Evolutionary conservation across 108 stramenopile species (phyloP), one percentile per base, ranked within the genome.

Genomic region (Mediolabrus comicus): DNA sequence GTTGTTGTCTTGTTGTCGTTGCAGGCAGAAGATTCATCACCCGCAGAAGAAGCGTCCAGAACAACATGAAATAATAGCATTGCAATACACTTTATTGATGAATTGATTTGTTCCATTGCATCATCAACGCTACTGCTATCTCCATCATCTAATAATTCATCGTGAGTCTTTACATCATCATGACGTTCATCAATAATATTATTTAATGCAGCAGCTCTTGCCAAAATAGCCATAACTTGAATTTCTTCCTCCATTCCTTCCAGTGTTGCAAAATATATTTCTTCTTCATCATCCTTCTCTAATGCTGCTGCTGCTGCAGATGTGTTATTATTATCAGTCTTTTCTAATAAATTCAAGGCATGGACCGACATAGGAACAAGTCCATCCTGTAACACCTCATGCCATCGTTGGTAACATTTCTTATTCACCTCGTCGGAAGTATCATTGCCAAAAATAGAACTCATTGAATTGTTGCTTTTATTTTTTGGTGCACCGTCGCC

Each of bases 1-100:
- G n/a, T n/a, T n/a, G n/a, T n/a, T n/a, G n/a, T n/a, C n/a, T 30
- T 3, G 19, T 16, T 33, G 3, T 57, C 30, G 1, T n/a, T 14
- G 36, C 19, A 66, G 28, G 53, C 60, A 28, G 53, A 11, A 66
- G 32, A 59, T 29, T n/a, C n/a, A n/a, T n/a, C n/a, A n/a, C 41
- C 27, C 25, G 65, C 66, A 24, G 74, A 53, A 24, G 71, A 79
- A 39, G 78, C 65, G 55, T 57, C 65, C 31, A 79, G 55, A 7
- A 79, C 78, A 25, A 71, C 67, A 63, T 79, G 78, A 68, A 79
- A 79, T 49, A 79, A 54, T 9, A 79, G 53, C 71, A 79, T 63
- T 4, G 78, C 71, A 25, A 66, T 63, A 39, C 78, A 79, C 60
- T 79, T 79, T 66, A 79, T 79, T 61, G 67, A 68, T 1, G 65